Percentiles rank a stretch among this genome's conserved stretches.
phyloP scores from a whole-genome alignment of 1,284 basidiomycete species.

The Cryptococcus wingfieldii region DNA sequence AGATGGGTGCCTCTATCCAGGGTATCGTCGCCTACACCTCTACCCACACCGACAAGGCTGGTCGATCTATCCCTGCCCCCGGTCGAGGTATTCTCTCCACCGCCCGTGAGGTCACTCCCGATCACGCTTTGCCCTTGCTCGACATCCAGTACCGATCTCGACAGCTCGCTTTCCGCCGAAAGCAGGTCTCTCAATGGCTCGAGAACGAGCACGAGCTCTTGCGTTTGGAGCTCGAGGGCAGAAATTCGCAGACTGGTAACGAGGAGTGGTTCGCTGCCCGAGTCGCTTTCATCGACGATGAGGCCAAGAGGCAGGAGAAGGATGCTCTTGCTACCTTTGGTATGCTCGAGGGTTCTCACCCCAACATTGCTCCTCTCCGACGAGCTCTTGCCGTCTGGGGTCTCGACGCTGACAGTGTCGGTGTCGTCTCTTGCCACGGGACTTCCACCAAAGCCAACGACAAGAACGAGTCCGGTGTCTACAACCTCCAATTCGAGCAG shows the following conservation, averaged over 20 bases:
- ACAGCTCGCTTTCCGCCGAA: slow-evolving; percentile 87
- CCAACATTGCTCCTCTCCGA: slow-evolving; percentile 81
- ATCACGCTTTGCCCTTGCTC: slow-evolving; percentile 68
- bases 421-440: slow-evolving; percentile 56
- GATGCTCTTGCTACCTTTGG: slow-evolving; percentile 84
- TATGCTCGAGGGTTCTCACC: slow-evolving; percentile 86
- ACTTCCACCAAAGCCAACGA: slow-evolving; percentile 97
- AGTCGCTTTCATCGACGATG: slow-evolving; percentile 76
- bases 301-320: slow-evolving; percentile 84
- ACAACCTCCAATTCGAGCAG: slow-evolving; percentile 87
- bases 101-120: slow-evolving; percentile 68
- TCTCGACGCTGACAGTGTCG: slow-evolving; percentile 82
- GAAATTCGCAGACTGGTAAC: slow-evolving; percentile 55
- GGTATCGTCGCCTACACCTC: slow-evolving; percentile 93
- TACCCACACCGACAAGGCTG: slow-evolving; percentile 94
- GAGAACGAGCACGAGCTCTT: slow-evolving; percentile 79
- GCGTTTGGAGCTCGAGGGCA: slow-evolving; percentile 66
- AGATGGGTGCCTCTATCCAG: slow-evolving; percentile 89
- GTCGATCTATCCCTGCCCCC: slow-evolving; percentile 88
- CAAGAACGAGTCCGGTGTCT: slow-evolving; percentile 95
- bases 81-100: slow-evolving; percentile 83
- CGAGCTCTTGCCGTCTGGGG: slow-evolving; percentile 96
- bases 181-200: slow-evolving; percentile 90
- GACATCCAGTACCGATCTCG: slow-evolving; percentile 81
- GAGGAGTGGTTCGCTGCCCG: slow-evolving; percentile 68